phyloP scores from a whole-genome alignment of 495 filamentous ascomycete species.

The Trichocladium uniseriatum region DNA sequence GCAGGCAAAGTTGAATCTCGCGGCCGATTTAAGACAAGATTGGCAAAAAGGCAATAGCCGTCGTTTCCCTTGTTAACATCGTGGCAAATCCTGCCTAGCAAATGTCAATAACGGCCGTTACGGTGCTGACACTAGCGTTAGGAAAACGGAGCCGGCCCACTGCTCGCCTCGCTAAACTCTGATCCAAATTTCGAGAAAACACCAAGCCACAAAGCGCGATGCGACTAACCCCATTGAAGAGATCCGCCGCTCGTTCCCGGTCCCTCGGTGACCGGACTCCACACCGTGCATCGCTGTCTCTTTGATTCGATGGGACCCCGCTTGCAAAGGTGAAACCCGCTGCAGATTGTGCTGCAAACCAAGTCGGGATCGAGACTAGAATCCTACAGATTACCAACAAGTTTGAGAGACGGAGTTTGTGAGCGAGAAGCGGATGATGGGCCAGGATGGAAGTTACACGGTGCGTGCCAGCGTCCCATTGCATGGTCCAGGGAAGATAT shows the following conservation, averaged over 20 bases:
- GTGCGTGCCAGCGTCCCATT: too few species aligned
- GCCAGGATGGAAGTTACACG: too few species aligned
- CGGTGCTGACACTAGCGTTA: not conserved
- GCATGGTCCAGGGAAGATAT: too few species aligned
- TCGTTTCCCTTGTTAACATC: not conserved
- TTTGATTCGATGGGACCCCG: not conserved
- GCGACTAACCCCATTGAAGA: slow-evolving; percentile 10
- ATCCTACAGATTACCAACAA: too few species aligned
- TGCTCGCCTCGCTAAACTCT: slow-evolving; percentile 9
- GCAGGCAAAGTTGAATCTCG: not conserved
- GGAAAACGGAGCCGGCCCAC: slow-evolving; percentile 9
- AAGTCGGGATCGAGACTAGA: too few species aligned
- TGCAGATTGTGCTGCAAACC: not conserved
- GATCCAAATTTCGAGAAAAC: slow-evolving; percentile 20
- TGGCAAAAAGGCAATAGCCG: not conserved
- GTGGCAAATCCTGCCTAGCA: not conserved
- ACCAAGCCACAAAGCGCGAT: slow-evolving; percentile 13
- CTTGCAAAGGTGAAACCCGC: not conserved
- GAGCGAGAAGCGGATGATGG: too few species aligned
- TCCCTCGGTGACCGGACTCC: slow-evolving; percentile 4
- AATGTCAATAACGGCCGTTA: slow-evolving; percentile 3
- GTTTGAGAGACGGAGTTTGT: too few species aligned
- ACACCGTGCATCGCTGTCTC: not conserved
- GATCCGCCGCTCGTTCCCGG: not conserved
- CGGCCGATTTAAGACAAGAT: slow-evolving; percentile 6